Evolutionary conservation across 805 yeast species (phyloP).

Genomic region (Starmerella bombicola): DNA sequence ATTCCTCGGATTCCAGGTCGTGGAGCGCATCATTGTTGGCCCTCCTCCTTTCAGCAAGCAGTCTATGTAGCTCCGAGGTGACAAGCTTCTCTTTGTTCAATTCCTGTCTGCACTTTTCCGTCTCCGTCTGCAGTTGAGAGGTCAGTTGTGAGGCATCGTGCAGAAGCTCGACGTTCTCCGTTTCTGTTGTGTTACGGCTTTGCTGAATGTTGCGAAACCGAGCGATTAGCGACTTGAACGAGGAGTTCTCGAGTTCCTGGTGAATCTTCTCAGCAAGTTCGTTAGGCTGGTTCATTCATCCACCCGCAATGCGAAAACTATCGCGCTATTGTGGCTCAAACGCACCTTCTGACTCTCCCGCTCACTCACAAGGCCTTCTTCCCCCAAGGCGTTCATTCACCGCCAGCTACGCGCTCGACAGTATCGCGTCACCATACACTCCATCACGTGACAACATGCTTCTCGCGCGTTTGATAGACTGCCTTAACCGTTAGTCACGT

Average conservation of each 20-base stretch:
- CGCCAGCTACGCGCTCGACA: too few relatives aligned
- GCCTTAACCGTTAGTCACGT: too few relatives aligned
- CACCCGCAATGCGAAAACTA: too few relatives aligned
- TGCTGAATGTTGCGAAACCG: not conserved
- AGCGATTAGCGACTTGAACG: not conserved
- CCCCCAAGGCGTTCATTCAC: too few relatives aligned
- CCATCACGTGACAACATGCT: too few relatives aligned
- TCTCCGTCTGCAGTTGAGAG: not conserved
- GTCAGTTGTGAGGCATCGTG: slow-evolving; percentile 1
- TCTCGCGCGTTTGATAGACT: too few relatives aligned
- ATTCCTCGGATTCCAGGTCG: not conserved
- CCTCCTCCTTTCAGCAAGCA: not conserved
- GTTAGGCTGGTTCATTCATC: slow-evolving; percentile 5
- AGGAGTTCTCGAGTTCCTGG: slow-evolving; percentile 1
- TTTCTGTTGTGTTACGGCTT: not conserved
- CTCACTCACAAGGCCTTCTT: too few relatives aligned
- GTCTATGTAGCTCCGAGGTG: not conserved
- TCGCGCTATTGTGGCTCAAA: too few relatives aligned
- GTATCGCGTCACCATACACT: too few relatives aligned
- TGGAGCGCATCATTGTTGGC: not conserved
- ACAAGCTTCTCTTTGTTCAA: not conserved
- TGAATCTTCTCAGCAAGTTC: slow-evolving; percentile 1
- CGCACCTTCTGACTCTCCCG: too few relatives aligned
- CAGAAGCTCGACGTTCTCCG: not conserved
- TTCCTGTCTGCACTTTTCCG: not conserved